A percentile compares a stretch with the other conserved stretches of the same genome.
Evolutionary conservation across 345 rosid species (phyloP).

Genomic region (Eucalyptus cloeziana): DNA sequence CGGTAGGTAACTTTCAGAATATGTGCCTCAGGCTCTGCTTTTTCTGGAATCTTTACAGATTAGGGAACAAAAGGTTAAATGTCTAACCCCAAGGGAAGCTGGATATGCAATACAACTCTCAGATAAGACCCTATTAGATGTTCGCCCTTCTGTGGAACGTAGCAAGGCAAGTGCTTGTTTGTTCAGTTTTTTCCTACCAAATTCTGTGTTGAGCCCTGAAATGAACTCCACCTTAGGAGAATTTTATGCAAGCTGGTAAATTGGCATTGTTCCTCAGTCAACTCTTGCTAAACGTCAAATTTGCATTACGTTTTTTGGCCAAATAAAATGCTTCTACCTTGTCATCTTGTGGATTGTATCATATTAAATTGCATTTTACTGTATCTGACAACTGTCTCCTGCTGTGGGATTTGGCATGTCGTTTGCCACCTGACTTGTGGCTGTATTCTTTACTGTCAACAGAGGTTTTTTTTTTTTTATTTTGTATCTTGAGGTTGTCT

Average conservation of each 20-base stretch:
- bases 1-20: not conserved
- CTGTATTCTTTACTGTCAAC: not conserved
- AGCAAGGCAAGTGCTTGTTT: slow-evolving; percentile 34
- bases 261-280: not conserved
- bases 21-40: not conserved
- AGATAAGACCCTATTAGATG: slow-evolving; percentile 71
- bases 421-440: not conserved
- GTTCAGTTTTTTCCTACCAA: not conserved
- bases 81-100: slow-evolving; percentile 78
- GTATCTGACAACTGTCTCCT: not conserved
- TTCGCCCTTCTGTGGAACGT: slow-evolving; percentile 59
- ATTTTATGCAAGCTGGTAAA: not conserved
- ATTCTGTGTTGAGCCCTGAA: not conserved
- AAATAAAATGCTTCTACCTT: not conserved
- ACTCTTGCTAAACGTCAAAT: not conserved
- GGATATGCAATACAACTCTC: slow-evolving; percentile 88
- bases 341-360: not conserved
- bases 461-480: not conserved
- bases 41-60: slow-evolving; percentile 22
- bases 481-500: not conserved
- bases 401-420: not conserved
- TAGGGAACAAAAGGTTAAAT: slow-evolving; percentile 77
- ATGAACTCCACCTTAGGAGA: not conserved
- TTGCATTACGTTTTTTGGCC: not conserved
- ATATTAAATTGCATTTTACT: not conserved